These are phyloP conservation scores for Solanum hybrid DNA, from an alignment of 305 asterid species.

Conservation along the genomic window DNA sequence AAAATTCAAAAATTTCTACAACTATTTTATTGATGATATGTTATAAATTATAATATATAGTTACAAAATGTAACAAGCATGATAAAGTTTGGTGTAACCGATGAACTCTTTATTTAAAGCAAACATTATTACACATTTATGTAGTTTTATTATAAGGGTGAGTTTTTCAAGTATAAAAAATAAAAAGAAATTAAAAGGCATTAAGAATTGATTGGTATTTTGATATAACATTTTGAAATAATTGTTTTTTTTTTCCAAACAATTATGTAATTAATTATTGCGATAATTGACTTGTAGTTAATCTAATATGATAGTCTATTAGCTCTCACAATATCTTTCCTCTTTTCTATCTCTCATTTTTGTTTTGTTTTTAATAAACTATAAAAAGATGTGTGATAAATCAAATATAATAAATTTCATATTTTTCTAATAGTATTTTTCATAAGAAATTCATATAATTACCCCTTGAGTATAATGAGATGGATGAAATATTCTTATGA, in stretches of 20 bases:
- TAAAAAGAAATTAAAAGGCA: neutral
- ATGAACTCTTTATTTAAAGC: neutral
- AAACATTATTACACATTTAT: neutral
- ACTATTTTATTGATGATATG: neutral
- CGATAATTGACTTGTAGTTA: neutral
- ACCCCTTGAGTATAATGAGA: neutral
- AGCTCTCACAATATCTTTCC: neutral
- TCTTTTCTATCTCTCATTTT: neutral
- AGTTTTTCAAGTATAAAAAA: neutral
- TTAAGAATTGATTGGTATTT: neutral
- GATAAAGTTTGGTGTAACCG: neutral
- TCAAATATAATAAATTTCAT: neutral
- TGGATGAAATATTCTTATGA: neutral
- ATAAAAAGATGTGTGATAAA: neutral
- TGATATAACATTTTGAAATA: neutral
- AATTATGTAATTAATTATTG: neutral
- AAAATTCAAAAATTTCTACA: neutral
- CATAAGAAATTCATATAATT: neutral
- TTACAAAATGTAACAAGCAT: neutral
- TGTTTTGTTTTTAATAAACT: neutral
- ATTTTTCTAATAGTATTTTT: neutral
- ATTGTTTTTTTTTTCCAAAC: no score
- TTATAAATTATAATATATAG: neutral
- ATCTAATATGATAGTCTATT: neutral
- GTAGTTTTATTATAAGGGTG: neutral